Conservation (phyloP, 805 yeast species). For the Yamadazyma sp. region DNA sequence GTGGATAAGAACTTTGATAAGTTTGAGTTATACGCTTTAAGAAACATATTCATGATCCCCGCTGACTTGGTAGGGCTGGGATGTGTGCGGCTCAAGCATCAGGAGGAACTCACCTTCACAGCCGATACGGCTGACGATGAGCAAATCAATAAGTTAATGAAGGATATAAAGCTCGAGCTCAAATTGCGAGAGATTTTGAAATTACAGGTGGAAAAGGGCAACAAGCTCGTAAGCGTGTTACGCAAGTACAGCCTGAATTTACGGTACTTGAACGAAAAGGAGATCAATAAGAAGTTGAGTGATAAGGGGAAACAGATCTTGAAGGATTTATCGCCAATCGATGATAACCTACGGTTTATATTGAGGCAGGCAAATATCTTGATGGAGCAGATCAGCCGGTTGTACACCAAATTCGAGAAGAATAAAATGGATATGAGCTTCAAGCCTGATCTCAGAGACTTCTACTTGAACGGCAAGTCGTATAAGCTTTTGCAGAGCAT, state of each 20-base stretch:
- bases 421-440: conserved; percentile 27
- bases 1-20: conserved; percentile 84
- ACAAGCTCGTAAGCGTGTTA: conserved; percentile 32
- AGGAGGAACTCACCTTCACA: conserved; percentile 48
- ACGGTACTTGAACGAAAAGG: conserved; percentile 23
- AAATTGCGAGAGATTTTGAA: conserved; percentile 41
- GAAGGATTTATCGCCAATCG: conserved; percentile 43
- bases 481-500: conserved; percentile 28
- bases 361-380: conserved; percentile 44
- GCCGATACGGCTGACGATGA: conserved; percentile 21
- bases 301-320: conserved; percentile 25
- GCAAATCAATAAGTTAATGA: conserved; percentile 31
- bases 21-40: conserved; percentile 74
- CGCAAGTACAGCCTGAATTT: conserved; percentile 31
- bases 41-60: conserved; percentile 77
- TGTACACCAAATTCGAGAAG: conserved; percentile 25
- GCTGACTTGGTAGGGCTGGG: conserved; percentile 62
- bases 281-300: conserved; percentile 14
- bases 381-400: conserved; percentile 26
- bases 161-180: conserved; percentile 44
- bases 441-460: conserved; percentile 35
- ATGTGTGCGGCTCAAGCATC: conserved; percentile 67
- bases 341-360: conserved; percentile 47
- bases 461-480: conserved; percentile 41
- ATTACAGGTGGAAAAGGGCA: conserved; percentile 39